A percentile compares a stretch with the other conserved stretches of the same genome.
Conservation (phyloP, 805 yeast genomes). For the Spathaspora boniae region DNA sequence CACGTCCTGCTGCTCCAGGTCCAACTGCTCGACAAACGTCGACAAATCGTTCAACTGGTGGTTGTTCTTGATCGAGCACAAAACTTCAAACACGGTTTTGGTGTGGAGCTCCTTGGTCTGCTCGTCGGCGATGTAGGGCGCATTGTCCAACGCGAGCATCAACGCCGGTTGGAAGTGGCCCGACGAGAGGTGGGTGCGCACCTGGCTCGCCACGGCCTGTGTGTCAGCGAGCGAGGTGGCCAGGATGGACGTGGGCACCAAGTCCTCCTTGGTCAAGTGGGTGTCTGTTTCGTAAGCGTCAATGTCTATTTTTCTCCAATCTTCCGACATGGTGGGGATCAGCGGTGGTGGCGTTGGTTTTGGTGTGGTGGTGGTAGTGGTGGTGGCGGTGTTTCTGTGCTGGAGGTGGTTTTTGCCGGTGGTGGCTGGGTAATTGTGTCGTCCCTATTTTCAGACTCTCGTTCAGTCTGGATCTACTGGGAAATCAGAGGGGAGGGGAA, state of each 20-base stretch:
- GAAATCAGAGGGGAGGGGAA: no score
- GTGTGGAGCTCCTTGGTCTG: slow-evolving; percentile 45
- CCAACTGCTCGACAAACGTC: slow-evolving; percentile 54
- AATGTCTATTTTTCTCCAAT: slow-evolving; percentile 93
- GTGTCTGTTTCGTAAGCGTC: slow-evolving; percentile 87
- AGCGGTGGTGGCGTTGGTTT: not conserved
- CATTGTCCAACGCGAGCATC: slow-evolving; percentile 56
- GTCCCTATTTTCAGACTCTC: no score
- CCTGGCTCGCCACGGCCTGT: slow-evolving; percentile 49
- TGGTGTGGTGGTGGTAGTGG: slow-evolving; percentile 1
- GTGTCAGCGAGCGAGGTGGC: slow-evolving; percentile 47
- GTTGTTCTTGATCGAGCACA: slow-evolving; percentile 50
- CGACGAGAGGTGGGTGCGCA: slow-evolving; percentile 60
- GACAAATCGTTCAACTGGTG: slow-evolving; percentile 65
- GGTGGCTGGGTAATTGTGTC: no score
- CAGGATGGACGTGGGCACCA: slow-evolving; percentile 49
- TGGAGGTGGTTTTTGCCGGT: no score
- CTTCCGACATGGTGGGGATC: slow-evolving; percentile 40
- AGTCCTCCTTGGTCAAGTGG: slow-evolving; percentile 59
- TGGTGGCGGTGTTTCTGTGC: not conserved
- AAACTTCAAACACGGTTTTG: slow-evolving; percentile 61
- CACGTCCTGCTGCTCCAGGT: slow-evolving; percentile 65
- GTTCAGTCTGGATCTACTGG: no score
- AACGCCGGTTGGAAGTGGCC: slow-evolving; percentile 74
- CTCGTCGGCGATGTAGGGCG: slow-evolving; percentile 80